Conservation (phyloP, 192 early-diverging fungal genomes). For the Backusella australiensis region DNA sequence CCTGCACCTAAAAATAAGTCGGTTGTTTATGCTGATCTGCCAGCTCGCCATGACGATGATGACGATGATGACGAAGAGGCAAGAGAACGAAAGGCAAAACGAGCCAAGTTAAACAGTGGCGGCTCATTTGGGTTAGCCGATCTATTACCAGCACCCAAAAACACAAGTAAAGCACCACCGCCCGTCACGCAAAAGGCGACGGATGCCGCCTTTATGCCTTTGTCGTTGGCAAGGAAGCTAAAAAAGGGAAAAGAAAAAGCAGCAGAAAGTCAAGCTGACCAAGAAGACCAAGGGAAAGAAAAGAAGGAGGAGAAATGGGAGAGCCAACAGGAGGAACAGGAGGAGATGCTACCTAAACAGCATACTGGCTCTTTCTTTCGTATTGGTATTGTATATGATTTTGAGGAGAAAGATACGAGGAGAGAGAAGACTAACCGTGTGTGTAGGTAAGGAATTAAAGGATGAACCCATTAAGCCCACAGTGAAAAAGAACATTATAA, state of each 20-base stretch:
- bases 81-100: background rate
- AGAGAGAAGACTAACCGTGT: background rate
- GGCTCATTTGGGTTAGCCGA: constrained; percentile 6
- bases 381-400: constrained; percentile 15
- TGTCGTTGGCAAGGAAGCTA: constrained; percentile 16
- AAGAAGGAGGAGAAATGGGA: constrained; percentile 1
- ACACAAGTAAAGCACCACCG: background rate
- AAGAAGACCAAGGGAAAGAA: background rate
- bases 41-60: background rate
- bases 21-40: constrained; percentile 6
- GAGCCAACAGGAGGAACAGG: background rate
- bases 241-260: constrained; percentile 9
- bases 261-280: background rate
- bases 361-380: constrained; percentile 28
- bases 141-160: constrained; percentile 24
- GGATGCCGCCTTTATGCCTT: constrained; percentile 16
- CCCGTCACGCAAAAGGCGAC: constrained; percentile 12
- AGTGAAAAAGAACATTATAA: background rate
- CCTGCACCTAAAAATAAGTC: background rate
- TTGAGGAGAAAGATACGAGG: background rate
- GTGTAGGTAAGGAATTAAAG: background rate
- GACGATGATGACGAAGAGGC: background rate
- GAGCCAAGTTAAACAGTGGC: background rate
- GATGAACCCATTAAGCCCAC: constrained; percentile 2
- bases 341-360: constrained; percentile 18